A percentile compares a stretch with the other conserved stretches of the same genome.
phyloP scores from a whole-genome alignment of 305 asterid species.

The Galium porrigens region DNA sequence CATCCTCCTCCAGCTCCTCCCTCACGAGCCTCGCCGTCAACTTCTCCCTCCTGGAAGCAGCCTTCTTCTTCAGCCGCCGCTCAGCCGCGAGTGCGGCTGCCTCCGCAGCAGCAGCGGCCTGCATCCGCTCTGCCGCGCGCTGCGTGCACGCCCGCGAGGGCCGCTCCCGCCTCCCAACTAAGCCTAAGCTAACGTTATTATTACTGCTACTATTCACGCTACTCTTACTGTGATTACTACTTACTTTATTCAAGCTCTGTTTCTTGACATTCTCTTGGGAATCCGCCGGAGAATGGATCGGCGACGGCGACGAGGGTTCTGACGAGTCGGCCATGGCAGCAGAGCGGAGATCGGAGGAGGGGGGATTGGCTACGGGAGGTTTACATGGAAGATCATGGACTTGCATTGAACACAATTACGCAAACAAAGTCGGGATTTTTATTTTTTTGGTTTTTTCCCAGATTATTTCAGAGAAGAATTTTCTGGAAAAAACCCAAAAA shows the following conservation, averaged over 20 bases:
- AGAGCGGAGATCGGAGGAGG: constrained; percentile 36
- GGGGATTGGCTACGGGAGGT: constrained; percentile 35
- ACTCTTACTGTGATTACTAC: constrained; percentile 15
- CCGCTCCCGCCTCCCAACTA: constrained; percentile 48
- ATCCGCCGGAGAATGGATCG: constrained; percentile 25
- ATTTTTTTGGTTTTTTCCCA: not conserved
- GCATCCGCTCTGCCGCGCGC: constrained; percentile 72
- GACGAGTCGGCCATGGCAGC: constrained; percentile 29
- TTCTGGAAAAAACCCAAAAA: not conserved
- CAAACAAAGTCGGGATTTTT: constrained; percentile 16
- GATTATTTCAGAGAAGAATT: constrained; percentile 5
- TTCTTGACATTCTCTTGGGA: constrained; percentile 17
- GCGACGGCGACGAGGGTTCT: constrained; percentile 27
- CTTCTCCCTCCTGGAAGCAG: constrained; percentile 37
- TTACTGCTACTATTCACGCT: constrained; percentile 20
- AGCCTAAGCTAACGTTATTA: constrained; percentile 21
- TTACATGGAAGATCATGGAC: constrained; percentile 62
- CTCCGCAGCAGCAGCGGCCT: constrained; percentile 71
- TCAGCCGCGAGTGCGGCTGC: constrained; percentile 45
- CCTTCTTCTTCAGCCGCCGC: constrained; percentile 44
- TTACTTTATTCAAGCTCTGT: constrained; percentile 9
- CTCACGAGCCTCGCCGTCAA: constrained; percentile 41
- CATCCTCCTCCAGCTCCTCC: constrained; percentile 54
- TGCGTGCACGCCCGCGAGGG: constrained; percentile 96
- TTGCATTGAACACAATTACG: constrained; percentile 42